Evolutionary conservation across 2,329 filamentous ascomycete genomes (phyloP), one percentile per base, ranked within the genome.

Genomic region (Mariannaea sp.): DNA sequence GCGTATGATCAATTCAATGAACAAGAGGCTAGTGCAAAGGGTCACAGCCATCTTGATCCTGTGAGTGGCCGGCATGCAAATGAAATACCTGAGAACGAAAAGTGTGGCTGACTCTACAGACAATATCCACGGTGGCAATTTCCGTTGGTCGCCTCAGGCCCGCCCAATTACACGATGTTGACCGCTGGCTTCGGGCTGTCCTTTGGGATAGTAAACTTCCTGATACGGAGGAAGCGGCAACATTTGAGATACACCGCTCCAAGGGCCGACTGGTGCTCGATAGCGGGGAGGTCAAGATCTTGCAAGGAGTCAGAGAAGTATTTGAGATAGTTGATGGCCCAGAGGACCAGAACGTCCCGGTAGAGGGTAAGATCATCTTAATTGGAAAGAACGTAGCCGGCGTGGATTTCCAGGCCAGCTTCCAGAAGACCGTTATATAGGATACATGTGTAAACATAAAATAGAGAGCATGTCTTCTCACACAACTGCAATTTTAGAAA

Each of bases 291-390:
- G 75, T 85, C 36, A 89, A 90, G 68, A 84, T 97, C 58, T 79
- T 97, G 7, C 94, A 99, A 71, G 94, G 92, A 2, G 94, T 99
- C 1, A 79, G 93, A 47, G 93, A 97, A 64, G 82, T 97, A 13
- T 99, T 97, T 70, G 94, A 99, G 66, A 88, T 97, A 19, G 83
- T 90, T 19, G 91, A 96, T 60, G 76, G 74, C 7, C 73, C 75
- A 4, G 62, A 70, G 8, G 70, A 68, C 8, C 61, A 65, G 8
- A 67, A 68, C 2, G 65, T 57, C 10, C 55, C 67, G 9, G 59
- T 61, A 20, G 60, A 70, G 30, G 81, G 85, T 17, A 88, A 88
- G 68, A 73, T 88, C 42, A 81, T 88, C 8, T 64, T 88, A 39
- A 88, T 88, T 68, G 85, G 85, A 38, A 77, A 82, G 53, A 73